Percentiles rank a stretch among this genome's conserved stretches.
These are phyloP conservation scores for Toxicodendron radicans DNA, from an alignment of 345 rosid genomes.

Conservation along the genomic window DNA sequence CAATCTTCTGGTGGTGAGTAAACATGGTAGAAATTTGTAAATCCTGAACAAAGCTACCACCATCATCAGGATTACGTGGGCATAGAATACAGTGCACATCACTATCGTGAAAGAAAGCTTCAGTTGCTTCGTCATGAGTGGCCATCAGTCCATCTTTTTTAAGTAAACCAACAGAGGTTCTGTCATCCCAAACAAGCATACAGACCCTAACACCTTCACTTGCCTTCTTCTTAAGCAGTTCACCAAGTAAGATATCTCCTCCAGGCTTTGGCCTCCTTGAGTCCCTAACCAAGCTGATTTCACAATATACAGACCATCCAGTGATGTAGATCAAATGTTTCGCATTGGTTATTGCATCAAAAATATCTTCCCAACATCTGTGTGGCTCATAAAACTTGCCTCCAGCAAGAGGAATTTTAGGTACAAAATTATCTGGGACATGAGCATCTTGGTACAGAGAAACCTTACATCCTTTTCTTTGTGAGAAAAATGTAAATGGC, in stretches of 20 bases:
- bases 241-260: constrained; percentile 79
- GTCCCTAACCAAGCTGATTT: constrained; percentile 80
- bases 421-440: constrained; percentile 77
- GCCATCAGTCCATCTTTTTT: constrained; percentile 95
- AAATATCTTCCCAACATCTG: constrained; percentile 96
- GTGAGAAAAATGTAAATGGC: constrained; percentile 84
- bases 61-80: constrained; percentile 96
- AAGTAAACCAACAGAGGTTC: constrained; percentile 87
- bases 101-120: constrained; percentile 52
- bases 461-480: constrained; percentile 87
- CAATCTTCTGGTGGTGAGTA: constrained; percentile 99
- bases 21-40: constrained; percentile 90
- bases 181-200: constrained; percentile 97
- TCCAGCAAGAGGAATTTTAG: constrained; percentile 87
- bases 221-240: constrained; percentile 85
- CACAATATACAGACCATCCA: constrained; percentile 98
- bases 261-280: constrained; percentile 94
- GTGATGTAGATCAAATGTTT: constrained; percentile 90
- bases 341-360: constrained; percentile 85
- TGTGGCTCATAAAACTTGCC: constrained; percentile 81
- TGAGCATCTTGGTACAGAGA: constrained; percentile 96
- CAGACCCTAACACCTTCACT: constrained; percentile 91
- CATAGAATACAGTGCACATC: constrained; percentile 90
- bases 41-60: constrained; percentile 91
- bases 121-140: constrained; percentile 97